Evolutionary conservation across 2,329 filamentous ascomycete genomes (phyloP), one percentile per base, ranked within the genome.

Genomic region (Calonectria ilicicola): DNA sequence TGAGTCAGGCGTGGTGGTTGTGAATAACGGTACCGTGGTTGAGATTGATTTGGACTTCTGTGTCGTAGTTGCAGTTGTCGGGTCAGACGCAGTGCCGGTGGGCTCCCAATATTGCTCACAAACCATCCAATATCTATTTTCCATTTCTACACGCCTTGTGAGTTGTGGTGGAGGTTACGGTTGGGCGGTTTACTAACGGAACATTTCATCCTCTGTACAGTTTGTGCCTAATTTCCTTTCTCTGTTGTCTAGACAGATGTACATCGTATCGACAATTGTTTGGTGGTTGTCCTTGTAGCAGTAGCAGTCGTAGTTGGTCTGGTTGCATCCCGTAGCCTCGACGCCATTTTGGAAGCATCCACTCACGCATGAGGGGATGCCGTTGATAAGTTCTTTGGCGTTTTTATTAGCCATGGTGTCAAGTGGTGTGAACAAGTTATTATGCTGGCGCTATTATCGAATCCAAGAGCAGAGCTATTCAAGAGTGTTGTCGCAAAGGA

Each of bases 111-210:
- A 79, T 40, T 79, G 73, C 56, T 79, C 73, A 6, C 78, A 79
- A 29, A 79, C 79, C 58, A 76, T 78, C 78, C 78, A 79, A n/a
- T 79, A 79, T 15, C 76, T 79, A 17, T 80, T 77, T 49, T 79
- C 76, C 68, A 78, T 80, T 42, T 75, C 77, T 80, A 8, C 2
- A 14, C 21, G 17, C 44, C n/a, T 70, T 49, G 65, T 47, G 15
- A 64, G 17, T 32, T 14, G 15, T 21, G 3, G 7, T 29, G 10
- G 26, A 9, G 15, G 12, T 7, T 5, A 12, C 4, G 1, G n/a
- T 1, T 27, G 12, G 6, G 2, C 3, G n/a, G 3, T 15, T 46
- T 5, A 63, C 78, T 26, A 72, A 80, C 78, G 66, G 29, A 79
- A 79, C 67, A 74, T 72, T 2, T 79, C 78, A 19, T 77, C 73